Evolutionary conservation across 192 early-diverging fungal genomes (phyloP), one percentile per base, ranked within the genome.

Genomic region (Irineochytrium annulatum): DNA sequence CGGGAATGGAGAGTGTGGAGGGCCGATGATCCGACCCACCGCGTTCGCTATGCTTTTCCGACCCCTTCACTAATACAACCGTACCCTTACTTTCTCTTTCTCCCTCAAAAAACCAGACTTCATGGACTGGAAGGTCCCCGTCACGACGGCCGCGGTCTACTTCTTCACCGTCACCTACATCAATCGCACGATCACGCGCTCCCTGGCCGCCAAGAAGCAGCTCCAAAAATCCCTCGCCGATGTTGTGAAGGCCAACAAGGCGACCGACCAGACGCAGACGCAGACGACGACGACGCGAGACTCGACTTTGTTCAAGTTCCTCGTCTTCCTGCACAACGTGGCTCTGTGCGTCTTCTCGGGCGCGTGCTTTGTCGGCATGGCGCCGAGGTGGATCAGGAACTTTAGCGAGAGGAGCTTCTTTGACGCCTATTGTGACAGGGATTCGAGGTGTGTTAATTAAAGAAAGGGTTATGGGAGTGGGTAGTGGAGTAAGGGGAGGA

Each of bases 301-400:
- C 17, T 26, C 48, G 2, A 31, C 66, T 27, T 71, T 74, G 34
- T 87, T 92, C 81, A 92, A 83, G 53, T 73, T 76, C 35, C 73
- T 91, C 63, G 85, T 90, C n/a, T 84, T 89, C 63, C 44, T 87
- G 13, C 91, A 93, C 76, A 93, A 93, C 69, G 66, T 83, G 34
- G 43, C 76, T 27, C 71, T 93, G 20, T 81, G 79, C 34, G 57
- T 87, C 4, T 93, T 89, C 68, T 91, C 89, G 11, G 81, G 64
- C 6, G 77, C 83, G 53, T 87, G 87, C 3, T 93, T 91, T 56
- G 62, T 78, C 52, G 66, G 73, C 55, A 82, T 86, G 73, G 78
- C 77, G 54, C 71, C 75, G 4, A 68, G 67, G 62, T 77, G 85
- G 72, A 45, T 79, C 59, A 73, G 60, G 24, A 79, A 77, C 48